phyloP scores from a whole-genome alignment of 495 filamentous ascomycete species.

The Parathielavia hyrcaniae region DNA sequence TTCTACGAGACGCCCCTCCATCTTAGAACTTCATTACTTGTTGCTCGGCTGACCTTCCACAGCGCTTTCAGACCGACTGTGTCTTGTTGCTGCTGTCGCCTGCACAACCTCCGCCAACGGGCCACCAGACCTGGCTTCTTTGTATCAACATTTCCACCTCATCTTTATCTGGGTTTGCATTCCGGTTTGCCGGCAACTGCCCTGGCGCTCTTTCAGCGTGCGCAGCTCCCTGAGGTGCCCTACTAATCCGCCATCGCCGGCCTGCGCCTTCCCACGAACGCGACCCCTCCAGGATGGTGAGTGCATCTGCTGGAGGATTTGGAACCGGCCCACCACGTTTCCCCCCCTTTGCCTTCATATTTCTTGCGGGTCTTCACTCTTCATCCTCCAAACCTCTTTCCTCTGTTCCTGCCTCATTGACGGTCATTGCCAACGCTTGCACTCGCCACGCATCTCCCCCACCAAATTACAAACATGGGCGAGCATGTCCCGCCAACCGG shows the following conservation, averaged over 20 bases:
- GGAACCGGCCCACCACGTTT: background rate
- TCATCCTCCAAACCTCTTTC: background rate
- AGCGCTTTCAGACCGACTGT: background rate
- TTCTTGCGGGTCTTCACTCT: too few species aligned
- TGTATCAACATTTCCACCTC: background rate
- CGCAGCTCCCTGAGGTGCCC: background rate
- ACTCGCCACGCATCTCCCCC: background rate
- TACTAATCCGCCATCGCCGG: conserved; percentile 4
- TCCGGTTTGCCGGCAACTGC: background rate
- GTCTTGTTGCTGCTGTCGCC: background rate
- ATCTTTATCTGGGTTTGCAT: background rate
- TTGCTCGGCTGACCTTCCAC: background rate
- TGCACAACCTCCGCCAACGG: background rate
- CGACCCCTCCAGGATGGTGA: conserved; percentile 14
- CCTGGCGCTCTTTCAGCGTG: background rate
- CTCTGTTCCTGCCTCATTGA: background rate
- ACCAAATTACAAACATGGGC: conserved; percentile 10
- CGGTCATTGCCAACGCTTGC: background rate
- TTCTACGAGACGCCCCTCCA: background rate
- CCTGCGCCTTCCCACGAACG: conserved; percentile 8
- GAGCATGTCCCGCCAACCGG: conserved; percentile 20
- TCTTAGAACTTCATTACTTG: background rate
- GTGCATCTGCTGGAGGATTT: background rate
- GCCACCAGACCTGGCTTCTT: background rate
- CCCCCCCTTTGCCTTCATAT: background rate